Percentiles rank a stretch among this genome's conserved stretches.
phyloP scores from a whole-genome alignment of 1,284 basidiomycete species.

The Leccinum solheimii region DNA sequence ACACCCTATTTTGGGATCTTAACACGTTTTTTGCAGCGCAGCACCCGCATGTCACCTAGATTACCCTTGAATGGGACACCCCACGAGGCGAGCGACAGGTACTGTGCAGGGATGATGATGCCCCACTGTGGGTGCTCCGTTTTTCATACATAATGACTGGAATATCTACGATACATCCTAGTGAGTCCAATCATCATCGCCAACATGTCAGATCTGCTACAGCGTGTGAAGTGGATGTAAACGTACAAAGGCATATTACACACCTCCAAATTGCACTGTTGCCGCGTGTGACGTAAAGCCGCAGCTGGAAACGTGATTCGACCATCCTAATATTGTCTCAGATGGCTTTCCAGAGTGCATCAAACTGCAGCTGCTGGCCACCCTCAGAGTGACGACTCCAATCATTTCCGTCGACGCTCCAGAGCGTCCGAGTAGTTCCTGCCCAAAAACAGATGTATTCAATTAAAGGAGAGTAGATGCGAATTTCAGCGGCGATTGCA shows the following conservation, averaged over 20 bases:
- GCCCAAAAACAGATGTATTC: conserved; percentile 34
- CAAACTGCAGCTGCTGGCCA: conserved; percentile 31
- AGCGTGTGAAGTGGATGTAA: conserved; percentile 19
- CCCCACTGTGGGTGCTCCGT: conserved; percentile 23
- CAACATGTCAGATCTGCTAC: conserved; percentile 23
- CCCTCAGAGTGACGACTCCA: conserved; percentile 30
- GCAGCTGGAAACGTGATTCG: conserved; percentile 18
- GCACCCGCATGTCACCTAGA: conserved; percentile 30
- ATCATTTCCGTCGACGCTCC: conserved; percentile 38
- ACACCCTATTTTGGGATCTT: conserved; percentile 28
- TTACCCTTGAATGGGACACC: conserved; percentile 17
- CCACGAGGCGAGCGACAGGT: conserved; percentile 34
- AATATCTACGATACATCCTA: conserved; percentile 29
- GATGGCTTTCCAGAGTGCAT: conserved; percentile 31
- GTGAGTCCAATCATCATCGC: conserved; percentile 18
- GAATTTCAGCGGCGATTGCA: conserved; percentile 34
- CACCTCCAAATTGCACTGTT: conserved; percentile 23
- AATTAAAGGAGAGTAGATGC: conserved; percentile 31
- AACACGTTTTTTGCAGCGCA: conserved; percentile 38
- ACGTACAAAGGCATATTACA: conserved; percentile 29
- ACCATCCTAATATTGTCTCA: conserved; percentile 14
- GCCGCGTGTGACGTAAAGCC: conserved; percentile 30
- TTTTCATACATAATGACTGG: conserved; percentile 35
- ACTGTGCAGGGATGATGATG: conserved; percentile 24
- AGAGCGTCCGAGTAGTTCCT: conserved; percentile 30